Evolutionary conservation across 2,329 filamentous ascomycete species (phyloP).

Genomic region (Exophiala dermatitidis): DNA sequence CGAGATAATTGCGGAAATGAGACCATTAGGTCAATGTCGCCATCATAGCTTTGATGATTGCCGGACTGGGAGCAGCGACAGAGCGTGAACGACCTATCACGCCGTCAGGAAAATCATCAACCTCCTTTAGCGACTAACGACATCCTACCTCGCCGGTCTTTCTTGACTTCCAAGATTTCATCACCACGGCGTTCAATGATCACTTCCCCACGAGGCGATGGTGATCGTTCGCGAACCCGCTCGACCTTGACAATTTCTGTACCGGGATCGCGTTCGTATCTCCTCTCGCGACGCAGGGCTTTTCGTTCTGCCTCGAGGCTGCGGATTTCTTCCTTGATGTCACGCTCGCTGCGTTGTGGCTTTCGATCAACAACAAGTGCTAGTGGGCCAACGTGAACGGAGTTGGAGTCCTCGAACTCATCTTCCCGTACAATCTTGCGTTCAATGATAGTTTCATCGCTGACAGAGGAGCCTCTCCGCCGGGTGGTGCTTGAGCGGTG

Average conservation of each 20-base stretch:
- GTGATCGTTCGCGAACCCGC: conserved; percentile 26
- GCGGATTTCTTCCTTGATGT: conserved; percentile 66
- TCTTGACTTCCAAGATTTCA: conserved; percentile 60
- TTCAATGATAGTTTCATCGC: conserved; percentile 33
- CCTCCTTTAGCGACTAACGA: conserved; percentile 29
- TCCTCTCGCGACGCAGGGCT: conserved; percentile 51
- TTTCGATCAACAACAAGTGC: conserved; percentile 47
- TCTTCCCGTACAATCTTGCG: conserved; percentile 32
- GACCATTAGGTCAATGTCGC: conserved; percentile 57
- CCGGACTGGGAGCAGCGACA: conserved; percentile 50
- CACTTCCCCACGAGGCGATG: conserved; percentile 28
- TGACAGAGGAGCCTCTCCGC: conserved; percentile 32
- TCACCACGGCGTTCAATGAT: conserved; percentile 37
- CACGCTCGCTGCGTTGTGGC: conserved; percentile 47
- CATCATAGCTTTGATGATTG: conserved; percentile 62
- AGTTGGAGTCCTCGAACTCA: conserved; percentile 41
- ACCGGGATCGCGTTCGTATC: conserved; percentile 37
- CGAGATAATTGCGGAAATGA: not conserved
- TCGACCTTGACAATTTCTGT: conserved; percentile 22
- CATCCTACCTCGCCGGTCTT: conserved; percentile 95
- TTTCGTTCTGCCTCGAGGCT: conserved; percentile 61
- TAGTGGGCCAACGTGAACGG: conserved; percentile 40
- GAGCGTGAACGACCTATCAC: conserved; percentile 22
- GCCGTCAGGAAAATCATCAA: conserved; percentile 11
- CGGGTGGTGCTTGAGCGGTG: conserved; percentile 24